These are phyloP conservation scores for Cenchrus purpureus DNA, from an alignment of 176 grass and related monocot genomes.

Conservation along the genomic window DNA sequence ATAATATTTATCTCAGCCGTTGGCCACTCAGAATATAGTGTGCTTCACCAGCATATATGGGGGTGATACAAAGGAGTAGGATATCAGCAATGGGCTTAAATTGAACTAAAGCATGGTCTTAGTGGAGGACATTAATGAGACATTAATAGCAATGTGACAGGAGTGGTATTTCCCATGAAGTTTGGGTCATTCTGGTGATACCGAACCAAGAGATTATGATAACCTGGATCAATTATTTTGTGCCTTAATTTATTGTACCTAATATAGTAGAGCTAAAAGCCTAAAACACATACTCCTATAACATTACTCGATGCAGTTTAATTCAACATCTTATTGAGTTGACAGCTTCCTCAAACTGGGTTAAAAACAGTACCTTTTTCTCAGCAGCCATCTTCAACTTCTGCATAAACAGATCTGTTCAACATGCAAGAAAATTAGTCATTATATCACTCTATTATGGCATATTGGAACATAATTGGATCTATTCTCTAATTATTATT, in stretches of 20 bases:
- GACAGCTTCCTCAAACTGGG: neutral
- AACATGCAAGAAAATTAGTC: slow-evolving; percentile 30
- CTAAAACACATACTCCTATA: neutral
- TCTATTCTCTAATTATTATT: slow-evolving; percentile 9
- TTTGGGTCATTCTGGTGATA: neutral
- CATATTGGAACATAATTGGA: slow-evolving; percentile 1
- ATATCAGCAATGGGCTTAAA: neutral
- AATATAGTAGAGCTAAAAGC: neutral
- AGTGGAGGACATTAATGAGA: neutral
- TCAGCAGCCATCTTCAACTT: slow-evolving; percentile 80
- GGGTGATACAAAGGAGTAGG: neutral
- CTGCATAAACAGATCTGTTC: slow-evolving; percentile 67
- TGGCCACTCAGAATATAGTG: neutral
- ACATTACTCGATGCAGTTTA: neutral
- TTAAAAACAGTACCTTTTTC: slow-evolving; percentile 59
- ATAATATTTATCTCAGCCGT: neutral
- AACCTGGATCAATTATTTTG: neutral
- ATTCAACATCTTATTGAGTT: neutral
- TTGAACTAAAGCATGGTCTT: neutral
- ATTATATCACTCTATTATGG: slow-evolving; percentile 18
- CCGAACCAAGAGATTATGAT: neutral
- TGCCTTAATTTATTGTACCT: neutral
- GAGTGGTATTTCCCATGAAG: neutral
- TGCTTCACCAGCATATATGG: neutral
- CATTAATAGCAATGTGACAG: neutral